These are phyloP conservation scores for Nematocida sp. DNA, from an alignment of 371 early-diverging fungal species.

Conservation along the genomic window DNA sequence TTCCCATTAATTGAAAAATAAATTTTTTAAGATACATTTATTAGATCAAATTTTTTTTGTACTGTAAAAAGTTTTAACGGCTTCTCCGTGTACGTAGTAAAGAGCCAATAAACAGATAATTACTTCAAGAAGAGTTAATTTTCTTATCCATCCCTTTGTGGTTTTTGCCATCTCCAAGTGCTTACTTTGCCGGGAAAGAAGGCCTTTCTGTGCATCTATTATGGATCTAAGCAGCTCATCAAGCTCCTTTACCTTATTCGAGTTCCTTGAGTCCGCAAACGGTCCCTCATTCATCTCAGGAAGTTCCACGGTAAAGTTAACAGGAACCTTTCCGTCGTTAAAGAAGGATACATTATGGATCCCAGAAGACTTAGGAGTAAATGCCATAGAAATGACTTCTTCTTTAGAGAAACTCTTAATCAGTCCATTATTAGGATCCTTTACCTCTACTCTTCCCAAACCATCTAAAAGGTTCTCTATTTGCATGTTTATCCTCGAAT, in stretches of 20 bases:
- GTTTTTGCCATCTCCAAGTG: slow-evolving; percentile 37
- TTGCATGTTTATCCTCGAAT: slow-evolving; percentile 5
- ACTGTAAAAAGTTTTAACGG: slow-evolving; percentile 53
- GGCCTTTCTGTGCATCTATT: slow-evolving; percentile 19
- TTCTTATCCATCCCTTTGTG: slow-evolving; percentile 54
- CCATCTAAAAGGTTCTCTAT: not conserved
- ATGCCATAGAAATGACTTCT: not conserved
- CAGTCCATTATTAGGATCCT: slow-evolving; percentile 15
- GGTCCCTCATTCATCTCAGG: slow-evolving; percentile 45
- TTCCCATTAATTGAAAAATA: too few species aligned
- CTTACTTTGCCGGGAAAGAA: slow-evolving; percentile 23
- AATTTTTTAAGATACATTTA: too few species aligned
- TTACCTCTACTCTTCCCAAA: not conserved
- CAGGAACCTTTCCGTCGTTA: not conserved
- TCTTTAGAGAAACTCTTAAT: slow-evolving; percentile 22
- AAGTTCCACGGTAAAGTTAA: slow-evolving; percentile 13
- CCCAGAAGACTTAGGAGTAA: slow-evolving; percentile 20
- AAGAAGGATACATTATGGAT: not conserved
- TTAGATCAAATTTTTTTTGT: slow-evolving; percentile 37
- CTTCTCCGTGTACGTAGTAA: slow-evolving; percentile 48
- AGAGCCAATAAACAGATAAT: slow-evolving; percentile 35
- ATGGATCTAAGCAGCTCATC: slow-evolving; percentile 23
- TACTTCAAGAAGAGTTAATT: slow-evolving; percentile 41
- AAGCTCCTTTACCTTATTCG: slow-evolving; percentile 23
- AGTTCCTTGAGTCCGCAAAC: slow-evolving; percentile 25